Base-by-base conservation (phyloP, 441 rosid species). In the Breynia disticha region DNA sequence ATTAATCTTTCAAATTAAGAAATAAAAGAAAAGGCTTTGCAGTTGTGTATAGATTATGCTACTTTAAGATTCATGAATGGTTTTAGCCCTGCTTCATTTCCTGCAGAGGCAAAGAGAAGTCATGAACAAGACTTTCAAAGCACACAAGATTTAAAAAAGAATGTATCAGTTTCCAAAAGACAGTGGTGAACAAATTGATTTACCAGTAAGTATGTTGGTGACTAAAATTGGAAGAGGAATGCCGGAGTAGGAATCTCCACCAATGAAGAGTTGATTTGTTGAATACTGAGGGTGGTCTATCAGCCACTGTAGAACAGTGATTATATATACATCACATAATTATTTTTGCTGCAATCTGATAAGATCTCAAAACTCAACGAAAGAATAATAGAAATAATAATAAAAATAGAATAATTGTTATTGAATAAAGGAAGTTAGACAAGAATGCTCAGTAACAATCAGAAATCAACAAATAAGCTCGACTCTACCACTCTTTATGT, bases 241-340 rank as follows among this genome's bases (percentile, higher is more conserved):
- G 58, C 95, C 95, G 0, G 97, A 67, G 66, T 79, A 86, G 2
- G 95, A 89, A 64, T 82, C 86, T 17, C 95, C 95, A n/a, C 82
- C 76, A 6, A 84, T 52, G 28, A 77, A 89, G 28, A 86, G 19
- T 11, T 76, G 79, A 65, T 66, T 82, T 5, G 74, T 63, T 37
- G 57, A 39, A 50, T 83, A 82, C 39, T 79, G 74, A 0, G 77
- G 74, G 46, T 80, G 94, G 45, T 65, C 72, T 47, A 38, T 55
- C 53, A 86, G 61, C 93, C 93, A 89, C 90, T 89, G 69, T 54
- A 72, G 38, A 46, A 60, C 63, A 41, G 3, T 19, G 45, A 10
- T 17, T 21, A 19, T 11, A 16, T 2, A 24, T 24, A 28, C 14
- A 16, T 14, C 14, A 41, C 35, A 28, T 28, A 28, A 28, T 28